Conservation (phyloP, 495 filamentous ascomycete species). For the Cercophora newfieldiana region DNA sequence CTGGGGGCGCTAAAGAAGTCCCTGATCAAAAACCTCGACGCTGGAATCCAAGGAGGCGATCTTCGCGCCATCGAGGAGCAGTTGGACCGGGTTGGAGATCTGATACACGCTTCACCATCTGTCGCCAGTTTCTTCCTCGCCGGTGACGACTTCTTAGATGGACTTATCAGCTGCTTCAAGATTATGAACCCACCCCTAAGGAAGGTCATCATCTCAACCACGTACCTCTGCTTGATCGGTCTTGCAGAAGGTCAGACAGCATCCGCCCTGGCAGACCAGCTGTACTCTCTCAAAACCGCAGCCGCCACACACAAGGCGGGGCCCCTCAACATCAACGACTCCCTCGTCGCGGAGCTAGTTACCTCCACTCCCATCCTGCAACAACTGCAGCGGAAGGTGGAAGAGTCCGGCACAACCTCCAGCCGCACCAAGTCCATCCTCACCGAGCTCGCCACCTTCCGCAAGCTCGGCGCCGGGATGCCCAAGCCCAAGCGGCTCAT, state of each 20-base stretch:
- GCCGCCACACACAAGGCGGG: slow-evolving; percentile 57
- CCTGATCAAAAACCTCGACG: slow-evolving; percentile 52
- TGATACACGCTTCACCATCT: slow-evolving; percentile 55
- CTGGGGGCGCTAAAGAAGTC: slow-evolving; percentile 44
- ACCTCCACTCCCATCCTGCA: slow-evolving; percentile 59
- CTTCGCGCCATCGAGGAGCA: slow-evolving; percentile 47
- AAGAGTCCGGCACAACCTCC: slow-evolving; percentile 33
- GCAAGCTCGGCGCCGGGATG: slow-evolving; percentile 52
- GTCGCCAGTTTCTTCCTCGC: slow-evolving; percentile 66
- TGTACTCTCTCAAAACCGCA: slow-evolving; percentile 74
- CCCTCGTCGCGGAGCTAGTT: slow-evolving; percentile 63
- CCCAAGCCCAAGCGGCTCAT: slow-evolving; percentile 53
- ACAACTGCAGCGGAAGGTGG: slow-evolving; percentile 47
- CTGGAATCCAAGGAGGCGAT: slow-evolving; percentile 44
- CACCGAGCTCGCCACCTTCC: slow-evolving; percentile 53
- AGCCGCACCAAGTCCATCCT: slow-evolving; percentile 60
- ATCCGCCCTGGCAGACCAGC: slow-evolving; percentile 72
- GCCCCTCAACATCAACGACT: slow-evolving; percentile 51
- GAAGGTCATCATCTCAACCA: slow-evolving; percentile 63
- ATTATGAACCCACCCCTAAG: slow-evolving; percentile 58
- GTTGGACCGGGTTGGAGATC: slow-evolving; percentile 48
- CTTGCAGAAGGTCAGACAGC: slow-evolving; percentile 67
- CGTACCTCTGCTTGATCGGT: slow-evolving; percentile 70
- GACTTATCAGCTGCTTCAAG: slow-evolving; percentile 64
- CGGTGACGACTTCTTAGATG: slow-evolving; percentile 83